Evolutionary conservation across 2,329 filamentous ascomycete species (phyloP), one percentile per base, ranked within the genome.

Genomic region (Paecilomyces niveus): DNA sequence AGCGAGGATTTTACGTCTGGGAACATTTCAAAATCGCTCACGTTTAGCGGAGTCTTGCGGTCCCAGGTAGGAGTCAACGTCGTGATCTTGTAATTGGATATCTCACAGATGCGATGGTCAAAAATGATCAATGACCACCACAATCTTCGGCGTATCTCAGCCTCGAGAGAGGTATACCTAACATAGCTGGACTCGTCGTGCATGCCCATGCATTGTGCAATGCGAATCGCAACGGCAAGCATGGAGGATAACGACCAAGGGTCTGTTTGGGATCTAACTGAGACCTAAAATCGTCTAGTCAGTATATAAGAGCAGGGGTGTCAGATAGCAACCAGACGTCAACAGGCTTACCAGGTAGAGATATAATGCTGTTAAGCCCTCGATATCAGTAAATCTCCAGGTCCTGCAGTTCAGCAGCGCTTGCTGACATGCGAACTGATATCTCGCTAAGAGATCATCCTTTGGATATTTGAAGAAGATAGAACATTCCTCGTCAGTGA

Each of bases 51-150:
- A 10, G 67, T 54, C 13, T 64, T 69, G 57, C 76, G 79, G 61
- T 79, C 74, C 77, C 78, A 81, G 1, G 70, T 75, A 1, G 78
- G 77, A 60, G 62, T 61, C 13, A 81, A 59, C 2, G 63, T 68
- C 1, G 69, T 59, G 9, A 64, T 65, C 60, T 72, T 76, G 57
- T 67, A 83, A 54, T 83, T 82, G 3, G 84, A 81, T 70, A 90
- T 82, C 68, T 90, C 88, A 58, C 85, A 81, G 39, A 89, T 82
- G 22, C 88, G 85, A 60, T 82, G 79, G 69, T 92, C 89, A 63
- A 89, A 87, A 26, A 84, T 78, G 13, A 87, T 80, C 15, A 92
- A 77, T 32, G 85, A 83, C 87, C 87, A 91, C 88, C 87, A 90
- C 1, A 91, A 74, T 39, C 88, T 80, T 54, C 88, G 82, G n/a